Base-by-base conservation (phyloP, 768 basidiomycete species). In the Podaxis sp. region DNA sequence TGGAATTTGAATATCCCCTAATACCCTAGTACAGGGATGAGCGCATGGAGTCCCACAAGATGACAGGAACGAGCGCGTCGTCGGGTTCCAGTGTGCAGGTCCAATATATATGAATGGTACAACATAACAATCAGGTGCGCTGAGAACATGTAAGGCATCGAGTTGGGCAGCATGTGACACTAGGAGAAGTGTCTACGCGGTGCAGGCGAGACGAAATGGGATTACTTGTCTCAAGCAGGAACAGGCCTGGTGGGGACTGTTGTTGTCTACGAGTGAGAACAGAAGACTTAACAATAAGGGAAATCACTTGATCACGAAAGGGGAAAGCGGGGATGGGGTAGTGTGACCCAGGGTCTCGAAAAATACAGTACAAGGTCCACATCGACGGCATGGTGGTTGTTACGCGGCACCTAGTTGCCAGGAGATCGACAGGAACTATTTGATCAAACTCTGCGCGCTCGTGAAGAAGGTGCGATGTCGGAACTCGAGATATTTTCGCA, bases 241-340 rank as follows among this genome's bases (percentile, higher is more conserved):
- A n/a, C 9, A 33, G 8, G 33, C 33, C 33, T 33, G 33, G 8
- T 3, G 33, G 33, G 2, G 33, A 33, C 33, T 8, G 38, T 30
- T 55, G 30, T n/a, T 39, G 38, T 55, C 2, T 44, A 19, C 19
- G 40, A 42, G 17, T 42, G 17, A 15, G 8, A 38, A 22, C 11
- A 9, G 42, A 46, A 28, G 56, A 17, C 2, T 15, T 46, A 13
- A 46, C 39, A 57, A 26, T 44, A 13, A 19, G 38, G 54, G 54
- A 56, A 39, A 15, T 28, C 24, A 28, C n/a, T 49, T 51, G 30
- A 33, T 49, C 56, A 57, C 44, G n/a, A 19, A 57, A 46, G 40
- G 19, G 56, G n/a, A 19, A 57, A 46, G 40, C 40, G 56, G 52
- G 52, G 40, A 39, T 57, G 38, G 56, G 57, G 46, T 58, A 55